A percentile compares a stretch with the other conserved stretches of the same genome.
Evolutionary conservation across 2,329 filamentous ascomycete genomes (phyloP).

Genomic region (Penicillium brasilianum): DNA sequence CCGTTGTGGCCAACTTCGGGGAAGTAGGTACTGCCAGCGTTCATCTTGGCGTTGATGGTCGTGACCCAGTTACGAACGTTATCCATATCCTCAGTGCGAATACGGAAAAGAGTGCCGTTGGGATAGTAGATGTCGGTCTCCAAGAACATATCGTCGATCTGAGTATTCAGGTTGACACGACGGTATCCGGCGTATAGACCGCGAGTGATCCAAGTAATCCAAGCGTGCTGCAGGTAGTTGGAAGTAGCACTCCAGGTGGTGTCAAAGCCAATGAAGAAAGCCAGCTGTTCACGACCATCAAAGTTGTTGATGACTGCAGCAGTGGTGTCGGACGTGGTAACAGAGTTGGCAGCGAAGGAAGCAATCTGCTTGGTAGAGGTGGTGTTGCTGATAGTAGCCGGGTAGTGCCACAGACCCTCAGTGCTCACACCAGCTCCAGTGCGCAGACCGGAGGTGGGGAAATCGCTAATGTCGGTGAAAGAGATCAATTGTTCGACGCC

Average conservation of each 20-base stretch:
- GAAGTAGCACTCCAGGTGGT: slow-evolving; percentile 59
- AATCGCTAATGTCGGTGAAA: slow-evolving; percentile 60
- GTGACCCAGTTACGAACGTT: slow-evolving; percentile 52
- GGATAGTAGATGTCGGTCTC: slow-evolving; percentile 58
- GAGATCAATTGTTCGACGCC: slow-evolving; percentile 59
- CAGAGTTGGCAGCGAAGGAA: slow-evolving; percentile 55
- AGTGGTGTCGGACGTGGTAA: slow-evolving; percentile 47
- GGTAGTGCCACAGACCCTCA: slow-evolving; percentile 63
- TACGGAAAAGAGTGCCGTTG: slow-evolving; percentile 55
- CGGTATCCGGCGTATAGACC: slow-evolving; percentile 63
- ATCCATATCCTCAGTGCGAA: slow-evolving; percentile 55
- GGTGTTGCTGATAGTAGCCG: slow-evolving; percentile 60
- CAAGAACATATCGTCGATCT: slow-evolving; percentile 68
- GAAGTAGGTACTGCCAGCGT: slow-evolving; percentile 57
- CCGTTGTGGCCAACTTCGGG: slow-evolving; percentile 63
- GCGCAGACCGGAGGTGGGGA: slow-evolving; percentile 61
- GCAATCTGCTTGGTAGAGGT: slow-evolving; percentile 61
- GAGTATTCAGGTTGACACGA: slow-evolving; percentile 60
- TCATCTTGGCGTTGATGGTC: slow-evolving; percentile 52
- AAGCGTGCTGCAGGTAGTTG: slow-evolving; percentile 65
- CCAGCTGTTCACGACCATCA: slow-evolving; percentile 64
- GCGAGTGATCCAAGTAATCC: slow-evolving; percentile 66
- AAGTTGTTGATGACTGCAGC: slow-evolving; percentile 67
- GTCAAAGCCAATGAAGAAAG: slow-evolving; percentile 63
- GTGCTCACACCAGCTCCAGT: slow-evolving; percentile 56